Evolutionary conservation across 495 filamentous ascomycete species (phyloP).

Genomic region (Pyrenula massariospora): DNA sequence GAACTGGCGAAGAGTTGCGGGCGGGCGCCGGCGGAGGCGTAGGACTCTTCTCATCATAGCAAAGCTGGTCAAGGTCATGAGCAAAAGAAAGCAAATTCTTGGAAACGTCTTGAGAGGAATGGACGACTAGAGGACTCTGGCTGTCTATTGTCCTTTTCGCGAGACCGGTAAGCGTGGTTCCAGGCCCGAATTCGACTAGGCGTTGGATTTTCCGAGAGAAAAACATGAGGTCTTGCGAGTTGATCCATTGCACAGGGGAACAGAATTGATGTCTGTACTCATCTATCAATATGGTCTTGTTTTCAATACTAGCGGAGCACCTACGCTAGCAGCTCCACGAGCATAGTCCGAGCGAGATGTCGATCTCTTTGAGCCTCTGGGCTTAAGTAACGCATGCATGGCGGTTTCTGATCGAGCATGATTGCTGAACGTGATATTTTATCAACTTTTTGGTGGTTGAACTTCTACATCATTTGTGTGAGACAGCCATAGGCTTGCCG

Average conservation of each 20-base stretch:
- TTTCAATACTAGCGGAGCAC: not conserved
- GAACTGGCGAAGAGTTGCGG: not conserved
- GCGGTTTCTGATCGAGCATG: not conserved
- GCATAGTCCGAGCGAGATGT: not conserved
- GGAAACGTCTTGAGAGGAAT: not conserved
- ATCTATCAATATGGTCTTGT: not conserved
- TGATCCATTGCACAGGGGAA: not conserved
- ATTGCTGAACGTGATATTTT: no score
- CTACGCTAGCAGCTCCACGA: not conserved
- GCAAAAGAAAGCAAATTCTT: not conserved
- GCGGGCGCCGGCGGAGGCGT: not conserved
- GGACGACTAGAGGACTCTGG: not conserved
- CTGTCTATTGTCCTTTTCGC: constrained; percentile 3
- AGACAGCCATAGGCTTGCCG: no score
- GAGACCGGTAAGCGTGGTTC: constrained; percentile 1
- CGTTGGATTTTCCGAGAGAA: constrained; percentile 2
- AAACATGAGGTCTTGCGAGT: constrained; percentile 8
- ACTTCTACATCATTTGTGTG: no score
- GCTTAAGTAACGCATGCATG: not conserved
- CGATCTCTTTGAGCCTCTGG: not conserved
- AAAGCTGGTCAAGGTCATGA: not conserved
- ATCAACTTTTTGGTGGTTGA: no score
- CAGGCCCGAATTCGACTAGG: constrained; percentile 7
- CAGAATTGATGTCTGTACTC: not conserved
- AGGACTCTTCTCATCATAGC: not conserved